phyloP scores from a whole-genome alignment of 2,329 filamentous ascomycete species.

The Macrophomina phaseolina region DNA sequence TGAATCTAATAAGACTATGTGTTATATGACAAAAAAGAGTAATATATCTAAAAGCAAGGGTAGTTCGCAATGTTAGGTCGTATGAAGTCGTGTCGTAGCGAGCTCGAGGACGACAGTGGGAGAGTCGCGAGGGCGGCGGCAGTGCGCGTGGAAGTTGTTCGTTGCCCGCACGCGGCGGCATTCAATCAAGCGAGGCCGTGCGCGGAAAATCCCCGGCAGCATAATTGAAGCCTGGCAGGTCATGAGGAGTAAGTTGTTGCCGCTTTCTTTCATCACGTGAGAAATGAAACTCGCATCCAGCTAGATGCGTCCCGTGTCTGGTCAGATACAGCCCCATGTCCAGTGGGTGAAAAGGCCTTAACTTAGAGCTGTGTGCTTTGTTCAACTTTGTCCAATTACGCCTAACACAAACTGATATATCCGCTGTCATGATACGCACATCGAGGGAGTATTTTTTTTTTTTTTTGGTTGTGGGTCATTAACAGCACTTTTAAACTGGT shows the following conservation, averaged over 20 bases:
- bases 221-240: no score
- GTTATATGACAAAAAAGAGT: slow-evolving; percentile 17
- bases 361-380: no score
- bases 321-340: not conserved
- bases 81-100: not conserved
- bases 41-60: slow-evolving; percentile 1
- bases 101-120: not conserved
- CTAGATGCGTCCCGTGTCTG: no score
- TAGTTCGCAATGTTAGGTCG: not conserved
- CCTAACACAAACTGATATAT: no score
- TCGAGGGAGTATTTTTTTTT: no score
- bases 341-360: no score
- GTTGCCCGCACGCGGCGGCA: not conserved
- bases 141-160: slow-evolving; percentile 6
- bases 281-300: no score
- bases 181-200: not conserved
- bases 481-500: no score
- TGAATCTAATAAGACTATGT: not conserved
- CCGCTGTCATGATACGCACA: no score
- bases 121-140: not conserved
- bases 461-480: no score
- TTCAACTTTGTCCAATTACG: no score
- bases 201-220: not conserved
- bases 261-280: not conserved
- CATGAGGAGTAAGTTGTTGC: not conserved